A percentile compares a stretch with the other conserved stretches of the same genome.
Evolutionary conservation across 83 land plant species (phyloP).

Genomic region (Thuja plicata): DNA sequence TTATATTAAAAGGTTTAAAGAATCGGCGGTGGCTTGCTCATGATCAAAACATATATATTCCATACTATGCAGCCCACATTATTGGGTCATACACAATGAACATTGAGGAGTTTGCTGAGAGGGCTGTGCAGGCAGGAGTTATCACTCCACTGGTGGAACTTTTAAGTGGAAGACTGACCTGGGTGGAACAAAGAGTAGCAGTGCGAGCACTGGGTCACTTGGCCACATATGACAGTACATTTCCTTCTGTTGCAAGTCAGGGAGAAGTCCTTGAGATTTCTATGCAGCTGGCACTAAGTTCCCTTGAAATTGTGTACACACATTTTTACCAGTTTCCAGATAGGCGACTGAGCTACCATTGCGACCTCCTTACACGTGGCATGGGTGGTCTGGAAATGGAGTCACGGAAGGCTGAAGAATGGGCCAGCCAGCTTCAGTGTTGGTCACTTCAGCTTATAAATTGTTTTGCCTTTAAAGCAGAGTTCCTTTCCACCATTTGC

Average conservation of each 20-base stretch:
- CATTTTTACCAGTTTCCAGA: conserved; percentile 90
- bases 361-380: conserved; percentile 94
- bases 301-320: conserved; percentile 87
- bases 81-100: conserved; percentile 98
- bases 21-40: conserved; percentile 89
- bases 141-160: conserved; percentile 91
- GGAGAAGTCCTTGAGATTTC: conserved; percentile 85
- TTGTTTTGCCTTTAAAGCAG: conserved; percentile 94
- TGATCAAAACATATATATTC: conserved; percentile 93
- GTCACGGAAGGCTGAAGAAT: conserved; percentile 91
- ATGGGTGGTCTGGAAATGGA: conserved; percentile 97
- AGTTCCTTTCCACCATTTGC: conserved; percentile 80
- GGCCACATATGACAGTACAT: conserved; percentile 87
- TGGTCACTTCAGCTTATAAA: conserved; percentile 95
- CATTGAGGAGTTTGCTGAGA: conserved; percentile 94
- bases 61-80: conserved; percentile 99
- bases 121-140: conserved; percentile 88
- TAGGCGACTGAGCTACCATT: conserved; percentile 80
- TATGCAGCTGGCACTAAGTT: conserved; percentile 79
- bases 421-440: conserved; percentile 98
- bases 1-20: conserved; percentile 87
- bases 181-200: conserved; percentile 98
- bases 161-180: conserved; percentile 83
- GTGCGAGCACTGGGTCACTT: conserved; percentile 91
- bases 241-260: conserved; percentile 74